phyloP scores from a whole-genome alignment of 2,329 filamentous ascomycete species.

The Bipolaris gigantea region DNA sequence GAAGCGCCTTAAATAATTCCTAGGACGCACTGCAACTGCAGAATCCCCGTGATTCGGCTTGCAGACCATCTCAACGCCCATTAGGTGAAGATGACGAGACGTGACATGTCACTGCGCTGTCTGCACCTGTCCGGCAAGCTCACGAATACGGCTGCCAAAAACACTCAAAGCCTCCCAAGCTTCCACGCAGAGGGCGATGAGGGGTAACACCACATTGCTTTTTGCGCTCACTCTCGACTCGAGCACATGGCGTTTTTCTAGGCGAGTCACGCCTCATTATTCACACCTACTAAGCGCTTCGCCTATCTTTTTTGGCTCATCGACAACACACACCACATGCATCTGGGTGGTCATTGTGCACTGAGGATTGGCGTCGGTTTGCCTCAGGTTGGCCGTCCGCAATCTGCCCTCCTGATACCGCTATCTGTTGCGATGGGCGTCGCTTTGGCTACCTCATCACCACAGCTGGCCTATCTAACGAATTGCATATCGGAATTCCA shows the following conservation, averaged over 20 bases:
- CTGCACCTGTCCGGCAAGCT: constrained; percentile 2
- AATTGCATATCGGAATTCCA: constrained; percentile 7
- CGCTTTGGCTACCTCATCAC: not conserved
- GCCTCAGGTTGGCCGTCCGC: not conserved
- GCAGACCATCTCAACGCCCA: not conserved
- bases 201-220: constrained; percentile 11
- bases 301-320: not conserved
- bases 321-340: not conserved
- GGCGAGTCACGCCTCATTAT: constrained; percentile 4
- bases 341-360: not conserved
- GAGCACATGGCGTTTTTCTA: not conserved
- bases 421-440: not conserved
- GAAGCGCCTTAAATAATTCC: not conserved
- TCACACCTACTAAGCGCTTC: not conserved
- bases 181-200: constrained; percentile 3
- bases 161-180: constrained; percentile 12
- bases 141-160: constrained; percentile 18
- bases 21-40: not conserved
- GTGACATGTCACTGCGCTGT: constrained; percentile 4
- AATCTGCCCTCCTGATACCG: not conserved
- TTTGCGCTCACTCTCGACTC: not conserved
- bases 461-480: constrained; percentile 8
- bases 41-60: constrained; percentile 1
- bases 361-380: not conserved
- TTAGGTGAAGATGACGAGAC: not conserved